Evolutionary conservation across 1,284 basidiomycete species (phyloP).

Genomic region (Phellopilus nigrolimitatus): DNA sequence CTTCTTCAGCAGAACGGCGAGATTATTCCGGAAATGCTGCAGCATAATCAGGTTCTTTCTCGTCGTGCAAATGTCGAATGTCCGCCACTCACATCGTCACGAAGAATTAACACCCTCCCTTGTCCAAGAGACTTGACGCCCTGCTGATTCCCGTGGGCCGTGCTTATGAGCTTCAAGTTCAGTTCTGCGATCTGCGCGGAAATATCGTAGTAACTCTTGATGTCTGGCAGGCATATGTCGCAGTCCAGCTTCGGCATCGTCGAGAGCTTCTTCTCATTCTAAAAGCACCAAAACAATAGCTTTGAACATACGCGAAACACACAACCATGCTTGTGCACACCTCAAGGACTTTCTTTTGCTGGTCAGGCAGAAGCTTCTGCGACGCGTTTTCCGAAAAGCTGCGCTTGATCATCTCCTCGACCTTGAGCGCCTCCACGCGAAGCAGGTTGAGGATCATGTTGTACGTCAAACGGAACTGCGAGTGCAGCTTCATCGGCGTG

Average conservation of each 20-base stretch:
- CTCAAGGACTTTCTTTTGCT: slow-evolving; percentile 82
- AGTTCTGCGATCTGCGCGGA: slow-evolving; percentile 60
- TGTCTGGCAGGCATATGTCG: slow-evolving; percentile 61
- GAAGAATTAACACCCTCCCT: slow-evolving; percentile 82
- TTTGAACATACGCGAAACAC: slow-evolving; percentile 1
- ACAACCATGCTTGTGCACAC: slow-evolving; percentile 38
- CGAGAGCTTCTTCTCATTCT: slow-evolving; percentile 76
- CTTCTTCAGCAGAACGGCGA: slow-evolving; percentile 75
- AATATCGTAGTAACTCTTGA: slow-evolving; percentile 78
- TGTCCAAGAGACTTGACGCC: slow-evolving; percentile 64
- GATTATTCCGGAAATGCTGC: slow-evolving; percentile 76
- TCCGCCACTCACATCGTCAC: slow-evolving; percentile 62
- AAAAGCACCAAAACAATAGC: slow-evolving; percentile 1
- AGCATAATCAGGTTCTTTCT: slow-evolving; percentile 10
- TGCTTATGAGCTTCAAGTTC: slow-evolving; percentile 64
- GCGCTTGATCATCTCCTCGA: slow-evolving; percentile 99
- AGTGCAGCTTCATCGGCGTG: slow-evolving; percentile 85
- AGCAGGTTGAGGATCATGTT: slow-evolving; percentile 99
- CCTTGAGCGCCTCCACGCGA: slow-evolving; percentile 91
- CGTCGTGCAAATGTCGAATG: background rate
- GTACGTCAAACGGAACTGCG: slow-evolving; percentile 97
- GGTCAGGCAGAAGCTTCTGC: slow-evolving; percentile 88
- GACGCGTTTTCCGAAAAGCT: slow-evolving; percentile 98
- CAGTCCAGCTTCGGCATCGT: slow-evolving; percentile 68
- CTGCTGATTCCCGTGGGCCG: slow-evolving; percentile 60